Evolutionary conservation across 2,329 filamentous ascomycete genomes (phyloP).

Genomic region (Cryphonectria nitschkei): DNA sequence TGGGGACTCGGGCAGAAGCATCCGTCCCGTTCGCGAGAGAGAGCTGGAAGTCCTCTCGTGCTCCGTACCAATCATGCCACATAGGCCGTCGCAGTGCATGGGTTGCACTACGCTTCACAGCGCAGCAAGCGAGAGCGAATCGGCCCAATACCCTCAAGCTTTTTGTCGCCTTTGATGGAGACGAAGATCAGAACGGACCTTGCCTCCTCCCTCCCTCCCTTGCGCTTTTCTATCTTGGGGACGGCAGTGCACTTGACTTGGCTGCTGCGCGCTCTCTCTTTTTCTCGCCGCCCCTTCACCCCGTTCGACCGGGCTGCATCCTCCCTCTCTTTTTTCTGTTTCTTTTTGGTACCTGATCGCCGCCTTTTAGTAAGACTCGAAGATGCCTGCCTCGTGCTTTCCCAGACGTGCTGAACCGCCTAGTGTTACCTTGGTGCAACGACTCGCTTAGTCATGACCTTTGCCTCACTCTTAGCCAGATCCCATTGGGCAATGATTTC

Average conservation of each 20-base stretch:
- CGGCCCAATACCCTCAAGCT: neutral
- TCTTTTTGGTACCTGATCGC: constrained; percentile 11
- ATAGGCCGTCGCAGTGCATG: constrained; percentile 6
- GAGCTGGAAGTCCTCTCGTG: neutral
- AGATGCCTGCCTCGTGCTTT: neutral
- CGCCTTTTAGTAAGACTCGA: neutral
- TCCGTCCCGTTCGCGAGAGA: neutral
- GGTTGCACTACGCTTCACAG: neutral
- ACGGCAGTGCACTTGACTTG: constrained; percentile 12
- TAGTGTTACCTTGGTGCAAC: constrained; percentile 2
- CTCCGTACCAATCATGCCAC: neutral
- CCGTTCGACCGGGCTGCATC: neutral
- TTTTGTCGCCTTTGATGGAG: neutral
- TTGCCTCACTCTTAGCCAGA: neutral
- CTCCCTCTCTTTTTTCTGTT: neutral
- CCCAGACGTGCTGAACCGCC: constrained; percentile 5
- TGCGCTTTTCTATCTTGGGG: constrained; percentile 14
- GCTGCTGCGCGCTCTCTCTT: neutral
- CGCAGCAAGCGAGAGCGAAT: constrained; percentile 3
- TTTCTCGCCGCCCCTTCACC: neutral
- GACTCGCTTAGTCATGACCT: neutral
- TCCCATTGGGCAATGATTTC: neutral
- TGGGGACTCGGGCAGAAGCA: constrained; percentile 12
- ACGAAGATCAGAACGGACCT: neutral
- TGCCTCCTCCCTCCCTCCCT: neutral